These are phyloP conservation scores for Colletotrichum camelliae DNA, from an alignment of 2,329 filamentous ascomycete genomes.

Conservation along the genomic window DNA sequence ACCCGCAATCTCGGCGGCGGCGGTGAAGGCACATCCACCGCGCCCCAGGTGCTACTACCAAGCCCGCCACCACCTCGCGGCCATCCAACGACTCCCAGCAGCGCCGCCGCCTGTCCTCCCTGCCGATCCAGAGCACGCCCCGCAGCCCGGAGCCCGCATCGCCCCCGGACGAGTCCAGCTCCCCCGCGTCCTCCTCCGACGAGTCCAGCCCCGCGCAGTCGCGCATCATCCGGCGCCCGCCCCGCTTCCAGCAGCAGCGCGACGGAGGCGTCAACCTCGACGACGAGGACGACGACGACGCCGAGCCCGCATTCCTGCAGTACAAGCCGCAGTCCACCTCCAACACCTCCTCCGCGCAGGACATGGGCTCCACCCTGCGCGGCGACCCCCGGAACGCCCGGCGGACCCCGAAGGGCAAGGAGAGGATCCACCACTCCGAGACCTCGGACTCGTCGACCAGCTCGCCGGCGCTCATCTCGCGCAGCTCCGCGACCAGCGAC, in stretches of 20 bases:
- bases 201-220: constrained; percentile 62
- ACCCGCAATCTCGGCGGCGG: constrained; percentile 30
- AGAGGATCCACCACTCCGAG: constrained; percentile 51
- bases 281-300: constrained; percentile 58
- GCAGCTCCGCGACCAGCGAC: constrained; percentile 30
- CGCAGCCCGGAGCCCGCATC: constrained; percentile 28
- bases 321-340: constrained; percentile 43
- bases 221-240: constrained; percentile 64
- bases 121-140: constrained; percentile 42
- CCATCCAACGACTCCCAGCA: constrained; percentile 31
- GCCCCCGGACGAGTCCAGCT: constrained; percentile 42
- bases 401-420: constrained; percentile 33
- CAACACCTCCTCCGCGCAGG: constrained; percentile 37
- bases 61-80: constrained; percentile 17
- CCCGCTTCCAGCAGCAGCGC: constrained; percentile 49
- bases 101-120: constrained; percentile 49
- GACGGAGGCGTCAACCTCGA: constrained; percentile 19
- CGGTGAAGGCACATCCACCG: constrained; percentile 28
- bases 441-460: constrained; percentile 69
- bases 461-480: constrained; percentile 48
- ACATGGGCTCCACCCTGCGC: constrained; percentile 59
- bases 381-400: constrained; percentile 46
- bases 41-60: constrained; percentile 27
- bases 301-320: constrained; percentile 61
- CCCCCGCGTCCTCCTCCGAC: constrained; percentile 48